These are phyloP conservation scores for Eucalyptus cloeziana DNA, from an alignment of 345 rosid species.

Conservation along the genomic window DNA sequence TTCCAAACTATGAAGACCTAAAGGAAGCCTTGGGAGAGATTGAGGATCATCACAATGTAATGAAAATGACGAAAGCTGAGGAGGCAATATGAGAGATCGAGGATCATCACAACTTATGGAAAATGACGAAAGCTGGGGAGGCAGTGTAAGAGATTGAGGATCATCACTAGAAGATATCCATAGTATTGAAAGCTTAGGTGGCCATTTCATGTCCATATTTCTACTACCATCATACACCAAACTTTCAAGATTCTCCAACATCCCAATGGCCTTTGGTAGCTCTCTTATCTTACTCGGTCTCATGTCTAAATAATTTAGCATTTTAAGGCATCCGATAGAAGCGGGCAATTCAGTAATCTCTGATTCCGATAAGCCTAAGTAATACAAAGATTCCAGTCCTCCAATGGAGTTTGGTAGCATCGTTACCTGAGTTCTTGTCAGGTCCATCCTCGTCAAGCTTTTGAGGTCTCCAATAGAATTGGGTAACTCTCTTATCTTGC, in stretches of 20 bases:
- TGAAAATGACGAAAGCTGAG: neutral
- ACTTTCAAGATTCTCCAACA: neutral
- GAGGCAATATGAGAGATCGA: neutral
- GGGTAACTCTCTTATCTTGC: neutral
- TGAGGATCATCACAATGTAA: accelerated
- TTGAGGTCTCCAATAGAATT: neutral
- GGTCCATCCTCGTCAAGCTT: accelerated
- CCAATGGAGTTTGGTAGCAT: too few relatives aligned
- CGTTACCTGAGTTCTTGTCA: accelerated
- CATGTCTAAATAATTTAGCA: accelerated
- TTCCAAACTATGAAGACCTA: accelerated
- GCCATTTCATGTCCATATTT: neutral
- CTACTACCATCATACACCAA: accelerated
- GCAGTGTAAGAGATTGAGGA: too few relatives aligned
- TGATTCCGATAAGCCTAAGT: accelerated
- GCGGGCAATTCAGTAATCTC: too few relatives aligned
- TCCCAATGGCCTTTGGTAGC: neutral
- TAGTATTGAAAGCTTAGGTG: accelerated
- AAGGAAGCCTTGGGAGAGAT: neutral
- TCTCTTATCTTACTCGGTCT: neutral
- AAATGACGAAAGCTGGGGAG: accelerated
- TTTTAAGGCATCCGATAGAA: neutral
- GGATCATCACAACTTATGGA: neutral
- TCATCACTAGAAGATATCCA: too few relatives aligned
- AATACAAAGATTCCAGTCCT: too few relatives aligned